phyloP scores from a whole-genome alignment of 148 eudicot species.

The Vaccinium vitisidaea region DNA sequence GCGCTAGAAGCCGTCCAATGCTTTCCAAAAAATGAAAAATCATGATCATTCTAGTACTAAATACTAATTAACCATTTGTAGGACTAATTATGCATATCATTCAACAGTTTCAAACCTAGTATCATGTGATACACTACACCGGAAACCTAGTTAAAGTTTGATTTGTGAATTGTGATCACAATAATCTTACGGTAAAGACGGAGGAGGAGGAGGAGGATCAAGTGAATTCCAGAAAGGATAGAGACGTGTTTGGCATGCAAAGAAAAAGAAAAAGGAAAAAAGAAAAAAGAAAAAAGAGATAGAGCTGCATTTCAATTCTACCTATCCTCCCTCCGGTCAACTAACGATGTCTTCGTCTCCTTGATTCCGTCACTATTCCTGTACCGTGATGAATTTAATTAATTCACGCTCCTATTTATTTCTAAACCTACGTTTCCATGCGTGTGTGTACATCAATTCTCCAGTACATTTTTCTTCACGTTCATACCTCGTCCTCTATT shows the following conservation, averaged over 20 bases:
- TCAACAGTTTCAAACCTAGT: too few relatives aligned
- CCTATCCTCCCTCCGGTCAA: background rate
- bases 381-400: background rate
- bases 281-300: background rate
- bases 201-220: background rate
- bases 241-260: constrained; percentile 52
- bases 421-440: background rate
- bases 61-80: too few relatives aligned
- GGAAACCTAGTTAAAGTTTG: background rate
- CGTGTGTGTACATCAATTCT: background rate
- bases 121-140: too few relatives aligned
- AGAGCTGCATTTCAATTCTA: constrained; percentile 3
- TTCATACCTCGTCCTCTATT: background rate
- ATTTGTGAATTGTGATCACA: background rate
- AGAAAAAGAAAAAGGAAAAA: background rate
- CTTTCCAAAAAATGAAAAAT: too few relatives aligned
- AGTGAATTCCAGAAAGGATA: constrained; percentile 23
- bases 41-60: too few relatives aligned
- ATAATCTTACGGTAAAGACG: constrained; percentile 22
- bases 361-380: background rate
- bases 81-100: too few relatives aligned
- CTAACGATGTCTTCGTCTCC: constrained; percentile 38
- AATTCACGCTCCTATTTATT: background rate
- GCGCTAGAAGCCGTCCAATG: too few relatives aligned
- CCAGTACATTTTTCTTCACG: background rate